Evolutionary conservation across 306 rosid species (phyloP).

Genomic region (Rosa multiflora): DNA sequence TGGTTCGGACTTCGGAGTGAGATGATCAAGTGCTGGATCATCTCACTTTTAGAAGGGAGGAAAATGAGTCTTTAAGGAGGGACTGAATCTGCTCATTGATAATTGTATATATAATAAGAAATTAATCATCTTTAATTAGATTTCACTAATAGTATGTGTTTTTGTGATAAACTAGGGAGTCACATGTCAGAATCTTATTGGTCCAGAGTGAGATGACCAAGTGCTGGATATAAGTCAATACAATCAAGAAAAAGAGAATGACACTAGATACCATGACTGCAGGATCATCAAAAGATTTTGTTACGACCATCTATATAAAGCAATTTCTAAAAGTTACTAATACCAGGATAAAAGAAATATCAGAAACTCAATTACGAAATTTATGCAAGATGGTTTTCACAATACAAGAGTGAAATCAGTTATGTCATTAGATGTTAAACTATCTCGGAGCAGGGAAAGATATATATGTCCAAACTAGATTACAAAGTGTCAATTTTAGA

Average conservation of each 20-base stretch:
- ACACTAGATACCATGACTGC: neutral
- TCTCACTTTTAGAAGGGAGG: neutral
- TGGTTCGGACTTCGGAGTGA: neutral
- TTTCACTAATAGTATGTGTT: neutral
- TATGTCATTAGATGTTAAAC: neutral
- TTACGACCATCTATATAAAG: neutral
- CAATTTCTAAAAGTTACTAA: neutral
- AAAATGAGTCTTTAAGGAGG: neutral
- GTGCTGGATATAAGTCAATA: neutral
- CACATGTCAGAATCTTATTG: conserved; percentile 6
- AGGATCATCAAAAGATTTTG: neutral
- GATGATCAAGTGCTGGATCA: neutral
- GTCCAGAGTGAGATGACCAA: neutral
- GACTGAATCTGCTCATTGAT: neutral
- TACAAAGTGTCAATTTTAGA: conserved; percentile 20
- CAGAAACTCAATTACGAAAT: neutral
- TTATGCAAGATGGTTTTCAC: neutral
- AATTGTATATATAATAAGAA: neutral
- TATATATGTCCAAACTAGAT: neutral
- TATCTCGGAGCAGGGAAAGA: conserved; percentile 3
- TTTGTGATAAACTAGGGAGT: neutral
- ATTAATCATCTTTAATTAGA: neutral
- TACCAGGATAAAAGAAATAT: neutral
- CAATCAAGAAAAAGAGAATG: conserved; percentile 1
- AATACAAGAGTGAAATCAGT: neutral